Evolutionary conservation across 2,329 filamentous ascomycete genomes (phyloP).

Genomic region (Diaporthe sp.): DNA sequence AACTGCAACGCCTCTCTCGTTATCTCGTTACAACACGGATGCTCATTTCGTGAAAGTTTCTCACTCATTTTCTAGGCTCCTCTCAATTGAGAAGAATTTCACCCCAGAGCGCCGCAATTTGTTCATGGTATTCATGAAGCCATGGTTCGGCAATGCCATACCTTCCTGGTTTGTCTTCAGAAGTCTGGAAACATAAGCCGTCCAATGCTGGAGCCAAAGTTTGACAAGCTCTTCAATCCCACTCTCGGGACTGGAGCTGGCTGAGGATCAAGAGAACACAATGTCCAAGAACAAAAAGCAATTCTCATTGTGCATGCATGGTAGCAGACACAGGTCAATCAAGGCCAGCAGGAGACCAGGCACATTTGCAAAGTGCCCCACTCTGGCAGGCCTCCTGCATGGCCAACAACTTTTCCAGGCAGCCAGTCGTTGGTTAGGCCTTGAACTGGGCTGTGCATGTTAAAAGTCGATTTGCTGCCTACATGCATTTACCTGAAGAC

Average conservation of each 20-base stretch:
- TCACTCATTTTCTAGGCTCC: no score
- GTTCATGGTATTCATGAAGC: not conserved
- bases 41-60: no score
- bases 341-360: not conserved
- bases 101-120: not conserved
- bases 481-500: not conserved
- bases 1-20: no score
- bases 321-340: not conserved
- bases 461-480: not conserved
- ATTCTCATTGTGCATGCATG: not conserved
- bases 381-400: constrained; percentile 9
- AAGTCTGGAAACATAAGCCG: not conserved
- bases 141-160: no score
- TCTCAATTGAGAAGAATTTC: not conserved
- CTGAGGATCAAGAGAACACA: not conserved
- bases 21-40: no score
- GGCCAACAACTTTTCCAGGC: not conserved
- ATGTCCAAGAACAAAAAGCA: not conserved
- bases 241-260: not conserved
- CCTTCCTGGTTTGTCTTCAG: not conserved
- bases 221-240: not conserved
- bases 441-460: not conserved
- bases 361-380: not conserved
- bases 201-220: not conserved
- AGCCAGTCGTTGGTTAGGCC: not conserved